Evolutionary conservation across 805 yeast genomes (phyloP), one percentile per base, ranked within the genome.

Genomic region (Dipodascopsis uninucleata): DNA sequence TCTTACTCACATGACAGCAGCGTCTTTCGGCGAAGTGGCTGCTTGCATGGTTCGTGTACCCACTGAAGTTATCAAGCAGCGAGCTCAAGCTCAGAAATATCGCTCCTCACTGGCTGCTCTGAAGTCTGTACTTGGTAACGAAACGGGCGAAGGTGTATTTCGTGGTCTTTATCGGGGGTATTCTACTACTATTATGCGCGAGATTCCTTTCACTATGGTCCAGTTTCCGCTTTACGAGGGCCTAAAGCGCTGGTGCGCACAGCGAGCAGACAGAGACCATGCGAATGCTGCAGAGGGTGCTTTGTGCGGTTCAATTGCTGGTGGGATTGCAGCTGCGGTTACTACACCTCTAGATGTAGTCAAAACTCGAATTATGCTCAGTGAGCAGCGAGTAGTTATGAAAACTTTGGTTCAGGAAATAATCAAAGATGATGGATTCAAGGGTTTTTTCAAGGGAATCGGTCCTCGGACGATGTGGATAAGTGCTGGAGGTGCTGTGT

Each of bases 381-480:
- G 71, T 58, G 69, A 76, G 33, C 67, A 68, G 20, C 66, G 77
- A 34, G 64, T 78, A 0, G 65, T 81, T 0, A 65, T 79, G 0
- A 32, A 64, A 4, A 55, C 62, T 9, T 63, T 88, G 47, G 77
- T 82, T 1, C 65, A 60, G 26, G 71, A 68, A 8, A 73, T 89
- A 38, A 64, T 72, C n/a, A 61, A 60, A 17, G 88, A 84, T 44
- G 96, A 88, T 61, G 97, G 97, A 0, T 67, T 70, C 31, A 55
- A 61, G 5, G 87, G 83, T 0, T 87, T 93, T 55, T 76, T 78
- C 61, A 76, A 76, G 38, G 99, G 99, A 10, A 74, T 90, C 22
- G 97, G 95, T 0, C 97, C 99, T 3, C 75, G 99, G 63, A 89
- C 97, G 0, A 72, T 85, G 78, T 93, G 98, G 98, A 90, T 93